Evolutionary conservation across 23 red algal genomes (phyloP).

Genomic region (Porphyridium purpureum): DNA sequence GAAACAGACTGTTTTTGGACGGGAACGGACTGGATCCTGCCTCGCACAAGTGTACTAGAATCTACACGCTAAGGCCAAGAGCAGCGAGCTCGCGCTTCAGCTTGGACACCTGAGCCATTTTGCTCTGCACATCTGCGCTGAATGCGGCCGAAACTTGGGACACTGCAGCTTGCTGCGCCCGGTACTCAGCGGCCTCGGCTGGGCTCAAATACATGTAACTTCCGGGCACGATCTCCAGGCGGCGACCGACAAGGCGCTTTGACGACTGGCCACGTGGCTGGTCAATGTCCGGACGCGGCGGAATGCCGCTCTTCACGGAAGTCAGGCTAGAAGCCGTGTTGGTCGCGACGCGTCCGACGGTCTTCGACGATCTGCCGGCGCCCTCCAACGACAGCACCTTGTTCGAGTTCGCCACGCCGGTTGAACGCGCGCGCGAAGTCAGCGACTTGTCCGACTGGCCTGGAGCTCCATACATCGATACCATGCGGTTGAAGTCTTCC

Average conservation of each 20-base stretch:
- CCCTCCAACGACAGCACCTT: slow-evolving; percentile 53
- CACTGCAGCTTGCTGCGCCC: no score
- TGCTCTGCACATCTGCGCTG: no score
- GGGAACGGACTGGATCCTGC: no score
- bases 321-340: slow-evolving; percentile 13
- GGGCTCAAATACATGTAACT: slow-evolving; percentile 43
- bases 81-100: no score
- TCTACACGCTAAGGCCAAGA: no score
- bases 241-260: slow-evolving; percentile 12
- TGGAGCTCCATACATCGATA: slow-evolving; percentile 19
- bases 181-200: slow-evolving; percentile 6
- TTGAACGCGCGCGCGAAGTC: slow-evolving; percentile 6
- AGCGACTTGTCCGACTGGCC: slow-evolving; percentile 41
- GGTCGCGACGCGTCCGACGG: slow-evolving; percentile 14
- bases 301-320: slow-evolving; percentile 29
- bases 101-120: no score
- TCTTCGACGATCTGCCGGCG: slow-evolving; percentile 35
- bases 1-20: no score
- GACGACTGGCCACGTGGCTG: slow-evolving; percentile 1
- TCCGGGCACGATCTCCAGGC: slow-evolving; percentile 24
- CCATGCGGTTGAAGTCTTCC: slow-evolving; percentile 54
- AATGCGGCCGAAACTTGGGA: no score
- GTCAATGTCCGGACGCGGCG: slow-evolving; percentile 43
- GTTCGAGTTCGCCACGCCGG: slow-evolving; percentile 30
- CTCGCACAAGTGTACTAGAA: no score